phyloP scores from a whole-genome alignment of 2,329 filamentous ascomycete genomes.

The Thermomyces lanuginosus region DNA sequence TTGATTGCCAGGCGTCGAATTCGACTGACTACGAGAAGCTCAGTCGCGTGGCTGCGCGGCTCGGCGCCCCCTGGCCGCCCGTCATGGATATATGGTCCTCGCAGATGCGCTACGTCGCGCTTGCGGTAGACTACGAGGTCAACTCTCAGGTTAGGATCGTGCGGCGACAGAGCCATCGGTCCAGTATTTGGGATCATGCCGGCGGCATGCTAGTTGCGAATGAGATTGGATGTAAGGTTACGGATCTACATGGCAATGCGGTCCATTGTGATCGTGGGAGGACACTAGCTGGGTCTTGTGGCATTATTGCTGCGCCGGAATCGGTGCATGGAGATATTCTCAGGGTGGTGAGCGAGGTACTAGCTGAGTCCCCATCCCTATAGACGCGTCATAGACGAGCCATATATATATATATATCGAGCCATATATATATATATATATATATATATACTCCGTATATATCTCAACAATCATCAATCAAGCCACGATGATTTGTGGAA shows the following conservation, averaged over 20 bases:
- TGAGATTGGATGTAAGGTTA: conserved; percentile 36
- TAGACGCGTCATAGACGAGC: too few relatives aligned
- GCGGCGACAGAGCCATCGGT: conserved; percentile 26
- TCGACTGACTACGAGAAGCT: conserved; percentile 25
- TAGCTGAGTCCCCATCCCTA: too few relatives aligned
- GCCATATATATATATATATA: conserved; percentile 2
- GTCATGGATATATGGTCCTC: conserved; percentile 36
- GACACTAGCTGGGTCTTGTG: conserved; percentile 22
- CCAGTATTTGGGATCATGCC: conserved; percentile 41
- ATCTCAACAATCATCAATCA: too few relatives aligned
- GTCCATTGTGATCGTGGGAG: conserved; percentile 34
- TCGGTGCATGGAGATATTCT: conserved; percentile 19
- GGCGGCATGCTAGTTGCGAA: conserved; percentile 36
- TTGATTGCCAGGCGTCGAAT: conserved; percentile 25
- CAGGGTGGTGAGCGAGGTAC: conserved; percentile 13
- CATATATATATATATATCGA: conserved; percentile 2
- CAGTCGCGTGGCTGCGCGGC: conserved; percentile 21
- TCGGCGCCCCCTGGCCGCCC: conserved; percentile 31
- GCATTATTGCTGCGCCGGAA: conserved; percentile 26
- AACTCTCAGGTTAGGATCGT: conserved; percentile 36
- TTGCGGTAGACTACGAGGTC: conserved; percentile 34
- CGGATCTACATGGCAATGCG: conserved; percentile 33
- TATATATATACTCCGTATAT: too few relatives aligned
- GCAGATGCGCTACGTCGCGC: conserved; percentile 38
- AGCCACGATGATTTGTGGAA: too few relatives aligned